Evolutionary conservation across 768 basidiomycete genomes (phyloP).

Genomic region (Leccinum arenicola): DNA sequence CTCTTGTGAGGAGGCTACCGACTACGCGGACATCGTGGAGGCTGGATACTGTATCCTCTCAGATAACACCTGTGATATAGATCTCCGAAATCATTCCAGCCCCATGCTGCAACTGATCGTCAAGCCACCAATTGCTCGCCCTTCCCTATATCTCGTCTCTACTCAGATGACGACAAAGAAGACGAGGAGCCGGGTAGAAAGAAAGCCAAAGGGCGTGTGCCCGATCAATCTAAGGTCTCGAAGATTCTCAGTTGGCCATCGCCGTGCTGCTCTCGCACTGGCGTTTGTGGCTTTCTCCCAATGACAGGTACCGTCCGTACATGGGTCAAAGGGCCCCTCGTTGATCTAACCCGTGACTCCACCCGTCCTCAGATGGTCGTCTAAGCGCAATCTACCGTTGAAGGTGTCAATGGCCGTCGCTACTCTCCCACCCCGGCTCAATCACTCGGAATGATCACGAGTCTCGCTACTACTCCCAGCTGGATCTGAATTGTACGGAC

Average conservation of each 20-base stretch:
- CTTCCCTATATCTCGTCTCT: no score
- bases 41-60: no score
- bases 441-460: neutral
- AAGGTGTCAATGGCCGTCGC: neutral
- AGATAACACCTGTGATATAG: no score
- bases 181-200: neutral
- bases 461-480: neutral
- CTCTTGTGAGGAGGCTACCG: neutral
- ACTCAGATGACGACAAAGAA: no score
- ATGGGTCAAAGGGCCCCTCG: neutral
- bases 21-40: no score
- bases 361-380: neutral
- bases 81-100: no score
- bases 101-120: no score
- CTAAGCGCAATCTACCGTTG: no score
- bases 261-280: neutral
- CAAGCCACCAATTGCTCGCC: no score
- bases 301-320: neutral
- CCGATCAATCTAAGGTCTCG: neutral
- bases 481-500: neutral
- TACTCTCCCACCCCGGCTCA: neutral
- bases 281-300: neutral
- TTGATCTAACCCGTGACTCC: neutral
- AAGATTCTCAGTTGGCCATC: neutral
- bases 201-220: neutral